Percentiles rank a stretch among this genome's conserved stretches.
Conservation (phyloP, 176 grass and related monocot genomes). For the Lolium rigidum region DNA sequence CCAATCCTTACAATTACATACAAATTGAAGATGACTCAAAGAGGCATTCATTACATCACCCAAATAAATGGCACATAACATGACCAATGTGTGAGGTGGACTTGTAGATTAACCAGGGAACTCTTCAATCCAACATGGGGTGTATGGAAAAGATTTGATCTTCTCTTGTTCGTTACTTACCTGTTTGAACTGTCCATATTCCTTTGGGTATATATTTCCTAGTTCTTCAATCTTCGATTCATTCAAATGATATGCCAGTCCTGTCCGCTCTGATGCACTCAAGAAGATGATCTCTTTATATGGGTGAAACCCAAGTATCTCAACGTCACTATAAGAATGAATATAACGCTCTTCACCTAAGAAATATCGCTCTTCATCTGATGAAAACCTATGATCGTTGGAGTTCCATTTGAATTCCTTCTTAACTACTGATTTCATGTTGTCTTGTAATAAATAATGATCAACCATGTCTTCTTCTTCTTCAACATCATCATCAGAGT, state of each 20-base stretch:
- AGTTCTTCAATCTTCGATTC: not conserved
- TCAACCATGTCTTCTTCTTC: not conserved
- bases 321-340: not conserved
- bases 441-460: not conserved
- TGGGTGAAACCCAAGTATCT: not conserved
- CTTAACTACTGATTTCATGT: not conserved
- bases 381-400: not conserved
- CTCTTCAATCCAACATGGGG: conserved; percentile 22
- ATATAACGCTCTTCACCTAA: not conserved
- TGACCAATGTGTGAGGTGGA: not conserved
- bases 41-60: not conserved
- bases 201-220: not conserved
- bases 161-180: not conserved
- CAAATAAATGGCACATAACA: not conserved
- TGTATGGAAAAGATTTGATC: conserved; percentile 2
- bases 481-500: not conserved
- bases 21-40: not conserved
- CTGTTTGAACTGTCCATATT: not conserved
- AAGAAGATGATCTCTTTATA: not conserved
- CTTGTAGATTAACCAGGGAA: not conserved
- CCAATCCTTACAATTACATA: not conserved
- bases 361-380: not conserved
- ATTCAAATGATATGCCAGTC: not conserved
- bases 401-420: not conserved
- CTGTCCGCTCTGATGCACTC: not conserved